Base-by-base conservation (phyloP, 331 rosid species). In the Malus hybrid region DNA sequence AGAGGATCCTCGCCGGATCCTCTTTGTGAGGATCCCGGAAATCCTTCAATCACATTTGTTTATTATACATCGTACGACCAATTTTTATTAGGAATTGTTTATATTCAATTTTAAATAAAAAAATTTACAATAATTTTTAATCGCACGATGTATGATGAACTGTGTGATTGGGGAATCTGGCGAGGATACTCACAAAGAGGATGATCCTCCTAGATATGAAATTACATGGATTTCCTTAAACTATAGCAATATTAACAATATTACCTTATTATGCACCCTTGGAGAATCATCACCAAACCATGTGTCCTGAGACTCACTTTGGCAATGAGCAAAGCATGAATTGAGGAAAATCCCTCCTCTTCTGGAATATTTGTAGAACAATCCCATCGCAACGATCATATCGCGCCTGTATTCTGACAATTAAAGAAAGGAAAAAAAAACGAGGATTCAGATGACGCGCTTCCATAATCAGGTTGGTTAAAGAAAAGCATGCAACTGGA, bases 271-370 rank as follows among this genome's bases (percentile, higher is more conserved):
- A 56, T 88, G 87, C 76, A 92, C 76, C 81, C 76, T 90, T 56
- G 99, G 97, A 57, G 98, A 89, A 78, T 89, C 93, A 46, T 2
- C 73, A 44, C 68, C 89, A 84, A 88, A 88, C 99, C 99, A 95
- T 28, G 98, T 92, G 19, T 95, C 97, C 75, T 86, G 93, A 5
- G 75, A 83, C 82, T 95, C 99, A 75, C 98, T 90, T 85, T 95
- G 99, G 90, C 99, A 90, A 76, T 95, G 99, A 76, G 97, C 96
- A 77, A 95, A 95, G 76, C 99, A 95, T 57, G 99, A 92, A 70
- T 95, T 95, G 64, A 95, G 87, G 84, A 75, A 90, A 92, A 88
- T 81, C 68, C 98, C 99, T 27, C 88, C 99, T 63, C 90, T 82
- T 69, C 39, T 65, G 13, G 98, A 90, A 76, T 78, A 62, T 44